Base-by-base conservation (phyloP, 305 asterid species). In the Striga hermonthica region DNA sequence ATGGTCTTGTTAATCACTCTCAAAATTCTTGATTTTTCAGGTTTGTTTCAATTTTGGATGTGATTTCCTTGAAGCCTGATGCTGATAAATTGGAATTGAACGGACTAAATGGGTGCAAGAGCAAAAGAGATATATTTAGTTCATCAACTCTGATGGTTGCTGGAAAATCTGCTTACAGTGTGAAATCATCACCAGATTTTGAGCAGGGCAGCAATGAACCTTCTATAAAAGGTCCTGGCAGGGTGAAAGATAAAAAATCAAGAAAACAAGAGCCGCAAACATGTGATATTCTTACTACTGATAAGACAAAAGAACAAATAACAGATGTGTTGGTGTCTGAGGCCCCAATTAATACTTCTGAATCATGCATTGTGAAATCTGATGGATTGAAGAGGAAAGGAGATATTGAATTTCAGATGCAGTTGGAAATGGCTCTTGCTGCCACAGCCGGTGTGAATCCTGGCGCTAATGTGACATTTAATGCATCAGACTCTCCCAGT, bases 381-480 rank as follows among this genome's bases (percentile, higher is more conserved):
- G 79, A 72, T 65, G 76, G 73, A 58, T 50, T 66, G 76, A 93
- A 84, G 81, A 88, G 92, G 69, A 90, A 83, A 79, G 99, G 96
- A 58, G 99, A 90, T 78, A 61, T 87, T 68, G 96, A 90, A 78
- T 90, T 87, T 79, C 84, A 86, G 81, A 79, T 93, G 94, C 97
- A 93, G 81, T 45, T 90, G 82, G 86, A 87, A 78, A 84, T 90
- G 87, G 96, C 99, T 64, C 78, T 93, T 39, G 67, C 99, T 58
- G 84, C 96, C 61, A 90, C 97, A 59, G 83, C 91, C 44, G 41
- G 80, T 65, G 90, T 58, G 69, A 78, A 70, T 75, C 67, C 81
- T 44, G 76, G 68, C 74, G 69, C 58, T 50, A 71, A 59, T 50
- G 45, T 36, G 69, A 67, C 71, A 50, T 70, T 80, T 62, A 68